A percentile compares a stretch with the other conserved stretches of the same genome.
Conservation (phyloP, 768 basidiomycete genomes). For the Asterophora parasitica region DNA sequence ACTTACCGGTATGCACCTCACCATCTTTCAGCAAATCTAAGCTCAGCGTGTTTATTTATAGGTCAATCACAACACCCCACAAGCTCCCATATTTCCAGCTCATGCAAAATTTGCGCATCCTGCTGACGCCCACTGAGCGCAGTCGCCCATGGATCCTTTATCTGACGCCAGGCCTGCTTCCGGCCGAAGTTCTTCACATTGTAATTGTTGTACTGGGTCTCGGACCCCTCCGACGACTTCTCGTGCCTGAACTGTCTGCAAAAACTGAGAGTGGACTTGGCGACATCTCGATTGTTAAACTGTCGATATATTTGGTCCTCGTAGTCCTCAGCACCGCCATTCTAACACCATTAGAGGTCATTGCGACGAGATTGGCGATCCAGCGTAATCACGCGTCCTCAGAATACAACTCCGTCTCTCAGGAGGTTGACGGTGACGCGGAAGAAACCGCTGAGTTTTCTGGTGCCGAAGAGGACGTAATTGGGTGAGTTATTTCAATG, state of each 20-base stretch:
- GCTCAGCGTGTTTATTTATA: conserved; percentile 23
- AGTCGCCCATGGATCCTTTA: conserved; percentile 77
- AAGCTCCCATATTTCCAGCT: conserved; percentile 61
- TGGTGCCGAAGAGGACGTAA: conserved; percentile 76
- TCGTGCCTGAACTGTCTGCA: conserved; percentile 36
- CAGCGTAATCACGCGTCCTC: conserved; percentile 79
- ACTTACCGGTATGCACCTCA: conserved; percentile 59
- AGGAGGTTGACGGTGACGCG: conserved; percentile 65
- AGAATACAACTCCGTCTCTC: conserved; percentile 69
- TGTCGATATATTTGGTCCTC: conserved; percentile 53
- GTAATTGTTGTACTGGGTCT: conserved; percentile 42
- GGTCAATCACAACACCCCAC: conserved; percentile 81
- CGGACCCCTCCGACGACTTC: conserved; percentile 40
- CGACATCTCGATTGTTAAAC: conserved; percentile 44
- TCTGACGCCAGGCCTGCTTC: conserved; percentile 68
- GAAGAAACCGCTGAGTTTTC: conserved; percentile 60
- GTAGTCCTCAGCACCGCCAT: conserved; percentile 51
- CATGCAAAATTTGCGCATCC: conserved; percentile 54
- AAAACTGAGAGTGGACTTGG: conserved; percentile 26
- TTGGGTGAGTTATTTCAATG: conserved; percentile 49
- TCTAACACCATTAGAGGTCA: conserved; percentile 76
- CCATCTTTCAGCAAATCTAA: not conserved
- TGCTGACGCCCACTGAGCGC: conserved; percentile 80
- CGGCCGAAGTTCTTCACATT: conserved; percentile 50
- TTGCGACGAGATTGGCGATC: conserved; percentile 72